Conservation (phyloP, 305 asterid species). For the Lippia alba region DNA sequence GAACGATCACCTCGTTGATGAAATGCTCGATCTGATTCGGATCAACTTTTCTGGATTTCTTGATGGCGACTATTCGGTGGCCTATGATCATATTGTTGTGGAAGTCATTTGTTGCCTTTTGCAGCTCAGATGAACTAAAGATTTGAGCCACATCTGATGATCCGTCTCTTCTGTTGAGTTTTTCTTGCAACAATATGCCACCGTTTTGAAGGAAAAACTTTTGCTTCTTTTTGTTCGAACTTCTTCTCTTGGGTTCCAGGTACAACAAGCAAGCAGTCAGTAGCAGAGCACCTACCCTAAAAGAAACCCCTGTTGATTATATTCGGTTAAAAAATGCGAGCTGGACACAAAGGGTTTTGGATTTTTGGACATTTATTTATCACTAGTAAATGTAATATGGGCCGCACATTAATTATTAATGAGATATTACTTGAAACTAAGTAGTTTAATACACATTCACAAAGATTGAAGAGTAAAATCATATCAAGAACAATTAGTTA, state of each 20-base stretch:
- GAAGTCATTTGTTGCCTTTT: constrained; percentile 37
- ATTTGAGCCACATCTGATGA: constrained; percentile 20
- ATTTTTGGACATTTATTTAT: too few relatives aligned
- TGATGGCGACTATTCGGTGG: constrained; percentile 37
- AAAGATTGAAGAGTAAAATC: too few relatives aligned
- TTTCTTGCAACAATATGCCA: constrained; percentile 31
- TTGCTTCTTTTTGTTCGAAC: constrained; percentile 3
- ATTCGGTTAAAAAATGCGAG: too few relatives aligned
- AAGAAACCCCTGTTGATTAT: not conserved
- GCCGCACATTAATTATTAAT: too few relatives aligned
- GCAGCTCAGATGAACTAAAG: constrained; percentile 33
- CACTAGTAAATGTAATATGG: too few relatives aligned
- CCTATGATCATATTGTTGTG: constrained; percentile 36
- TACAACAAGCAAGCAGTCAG: constrained; percentile 12
- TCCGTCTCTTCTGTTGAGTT: constrained; percentile 19
- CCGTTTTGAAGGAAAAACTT: constrained; percentile 39
- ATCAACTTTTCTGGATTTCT: constrained; percentile 34
- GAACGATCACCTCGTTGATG: constrained; percentile 34
- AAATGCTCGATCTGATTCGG: constrained; percentile 38
- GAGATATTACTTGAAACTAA: too few relatives aligned
- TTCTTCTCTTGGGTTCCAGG: constrained; percentile 29
- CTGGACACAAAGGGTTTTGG: too few relatives aligned
- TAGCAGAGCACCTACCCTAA: constrained; percentile 31
- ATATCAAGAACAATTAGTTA: too few relatives aligned
- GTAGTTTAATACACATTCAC: too few relatives aligned